Percentiles rank a stretch among this genome's conserved stretches.
Conservation (phyloP, 768 basidiomycete genomes). For the Tricholomella constricta region DNA sequence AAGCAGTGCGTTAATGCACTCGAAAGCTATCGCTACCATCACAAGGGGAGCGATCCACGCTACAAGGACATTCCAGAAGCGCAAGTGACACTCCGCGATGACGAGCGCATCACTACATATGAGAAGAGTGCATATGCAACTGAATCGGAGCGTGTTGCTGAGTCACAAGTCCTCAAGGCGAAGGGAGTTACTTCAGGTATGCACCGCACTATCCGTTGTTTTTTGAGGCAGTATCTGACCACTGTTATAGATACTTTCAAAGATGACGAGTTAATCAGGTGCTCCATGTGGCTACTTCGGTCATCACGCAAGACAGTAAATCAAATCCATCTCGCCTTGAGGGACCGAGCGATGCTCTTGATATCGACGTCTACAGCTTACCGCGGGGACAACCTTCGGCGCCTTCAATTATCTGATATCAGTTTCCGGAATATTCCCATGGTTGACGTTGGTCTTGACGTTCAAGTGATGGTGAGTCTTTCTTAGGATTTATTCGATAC, state of each 20-base stretch:
- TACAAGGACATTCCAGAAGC: constrained; percentile 2
- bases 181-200: background rate
- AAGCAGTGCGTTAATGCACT: background rate
- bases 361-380: background rate
- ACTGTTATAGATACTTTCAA: background rate
- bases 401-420: background rate
- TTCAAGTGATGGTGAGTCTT: background rate
- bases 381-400: background rate
- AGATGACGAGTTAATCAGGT: background rate
- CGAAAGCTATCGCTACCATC: constrained; percentile 1
- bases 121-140: background rate
- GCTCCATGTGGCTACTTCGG: background rate
- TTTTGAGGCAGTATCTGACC: background rate
- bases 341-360: background rate
- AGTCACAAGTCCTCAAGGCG: background rate
- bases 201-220: background rate
- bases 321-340: background rate
- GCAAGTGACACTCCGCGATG: background rate
- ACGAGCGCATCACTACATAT: background rate
- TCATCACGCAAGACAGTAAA: background rate
- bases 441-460: constrained; percentile 1
- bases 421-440: background rate
- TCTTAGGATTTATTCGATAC: no score
- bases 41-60: constrained; percentile 2
- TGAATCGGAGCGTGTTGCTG: background rate